phyloP scores from a whole-genome alignment of 2,329 filamentous ascomycete genomes.

The Penicillium sp. region DNA sequence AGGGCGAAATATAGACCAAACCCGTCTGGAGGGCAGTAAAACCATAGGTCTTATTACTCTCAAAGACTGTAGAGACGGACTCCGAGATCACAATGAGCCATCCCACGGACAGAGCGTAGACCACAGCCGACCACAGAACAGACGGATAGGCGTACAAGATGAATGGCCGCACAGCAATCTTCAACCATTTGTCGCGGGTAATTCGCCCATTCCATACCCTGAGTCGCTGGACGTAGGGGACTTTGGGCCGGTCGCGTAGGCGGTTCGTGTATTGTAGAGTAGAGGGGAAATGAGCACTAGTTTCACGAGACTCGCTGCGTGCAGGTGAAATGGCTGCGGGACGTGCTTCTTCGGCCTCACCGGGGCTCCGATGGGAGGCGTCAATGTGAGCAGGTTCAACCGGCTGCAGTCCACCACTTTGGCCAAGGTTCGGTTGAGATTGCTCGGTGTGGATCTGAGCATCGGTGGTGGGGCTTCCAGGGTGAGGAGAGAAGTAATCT shows the following conservation, averaged over 20 bases:
- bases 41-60: slow-evolving; percentile 67
- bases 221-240: slow-evolving; percentile 73
- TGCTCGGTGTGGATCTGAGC: slow-evolving; percentile 4
- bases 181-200: slow-evolving; percentile 73
- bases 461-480: not conserved
- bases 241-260: slow-evolving; percentile 65
- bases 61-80: slow-evolving; percentile 77
- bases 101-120: slow-evolving; percentile 85
- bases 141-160: slow-evolving; percentile 84
- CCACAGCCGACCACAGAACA: slow-evolving; percentile 80
- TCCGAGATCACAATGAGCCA: slow-evolving; percentile 97
- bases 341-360: slow-evolving; percentile 33
- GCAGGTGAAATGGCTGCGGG: slow-evolving; percentile 23
- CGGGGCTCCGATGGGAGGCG: not conserved
- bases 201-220: slow-evolving; percentile 77
- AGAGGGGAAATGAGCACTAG: slow-evolving; percentile 24
- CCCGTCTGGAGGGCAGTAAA: slow-evolving; percentile 80
- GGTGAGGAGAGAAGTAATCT: not conserved
- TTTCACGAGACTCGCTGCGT: slow-evolving; percentile 35
- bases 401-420: slow-evolving; percentile 2
- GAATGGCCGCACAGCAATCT: slow-evolving; percentile 75
- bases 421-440: slow-evolving; percentile 8
- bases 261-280: slow-evolving; percentile 64
- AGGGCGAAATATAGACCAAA: slow-evolving; percentile 85
- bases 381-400: slow-evolving; percentile 8